phyloP scores from a whole-genome alignment of 1,284 basidiomycete species.

The Macrocystidia cucumis region DNA sequence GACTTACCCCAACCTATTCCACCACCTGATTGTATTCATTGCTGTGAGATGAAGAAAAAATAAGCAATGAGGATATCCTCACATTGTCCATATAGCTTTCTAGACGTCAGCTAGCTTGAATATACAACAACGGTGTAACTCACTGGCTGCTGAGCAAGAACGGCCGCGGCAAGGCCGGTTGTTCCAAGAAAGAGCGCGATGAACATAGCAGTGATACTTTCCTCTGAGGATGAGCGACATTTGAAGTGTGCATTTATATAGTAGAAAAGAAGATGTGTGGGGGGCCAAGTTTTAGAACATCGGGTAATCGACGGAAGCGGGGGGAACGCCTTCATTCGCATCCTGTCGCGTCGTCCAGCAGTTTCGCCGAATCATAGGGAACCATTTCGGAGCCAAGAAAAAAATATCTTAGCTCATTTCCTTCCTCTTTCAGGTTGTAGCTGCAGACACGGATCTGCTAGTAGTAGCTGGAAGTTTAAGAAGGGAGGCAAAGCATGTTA shows the following conservation, averaged over 20 bases:
- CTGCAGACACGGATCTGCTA: no score
- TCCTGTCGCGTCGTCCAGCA: no score
- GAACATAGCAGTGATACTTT: conserved; percentile 9
- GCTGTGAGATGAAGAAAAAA: background rate
- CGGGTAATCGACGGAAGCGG: background rate
- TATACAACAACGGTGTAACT: conserved; percentile 5
- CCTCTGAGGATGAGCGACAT: background rate
- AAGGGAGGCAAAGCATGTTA: background rate
- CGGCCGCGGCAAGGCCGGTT: conserved; percentile 10
- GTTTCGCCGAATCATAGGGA: no score
- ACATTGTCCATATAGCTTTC: conserved; percentile 5
- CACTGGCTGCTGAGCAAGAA: conserved; percentile 17
- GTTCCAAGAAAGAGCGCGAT: conserved; percentile 5
- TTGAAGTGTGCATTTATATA: no score
- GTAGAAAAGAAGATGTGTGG: background rate
- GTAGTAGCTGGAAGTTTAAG: background rate
- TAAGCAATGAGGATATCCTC: background rate
- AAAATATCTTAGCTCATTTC: no score
- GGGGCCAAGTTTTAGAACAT: background rate
- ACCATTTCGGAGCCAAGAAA: no score
- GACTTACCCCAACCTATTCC: conserved; percentile 12
- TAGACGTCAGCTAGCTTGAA: background rate
- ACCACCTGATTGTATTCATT: conserved; percentile 7
- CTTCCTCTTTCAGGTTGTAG: no score
- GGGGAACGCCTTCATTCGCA: no score